phyloP scores from a whole-genome alignment of 371 early-diverging fungal species.

The Syncephalastrum contaminatum region DNA sequence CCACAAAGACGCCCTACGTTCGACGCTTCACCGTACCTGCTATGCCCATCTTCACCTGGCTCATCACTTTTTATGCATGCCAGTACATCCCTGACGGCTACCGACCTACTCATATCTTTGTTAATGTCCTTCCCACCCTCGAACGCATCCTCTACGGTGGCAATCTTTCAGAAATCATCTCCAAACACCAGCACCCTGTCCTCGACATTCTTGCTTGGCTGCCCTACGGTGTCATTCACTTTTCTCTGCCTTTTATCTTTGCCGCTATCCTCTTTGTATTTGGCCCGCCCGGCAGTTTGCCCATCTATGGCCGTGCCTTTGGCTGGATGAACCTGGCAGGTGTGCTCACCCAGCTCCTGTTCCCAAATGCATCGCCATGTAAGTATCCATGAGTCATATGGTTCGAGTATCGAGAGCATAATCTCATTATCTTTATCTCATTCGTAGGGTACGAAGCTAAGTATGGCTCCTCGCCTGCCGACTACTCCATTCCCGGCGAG shows the following conservation, averaged over 20 bases:
- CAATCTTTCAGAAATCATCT: conserved; percentile 65
- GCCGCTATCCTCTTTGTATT: conserved; percentile 43
- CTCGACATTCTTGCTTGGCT: conserved; percentile 70
- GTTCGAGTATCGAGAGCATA: not conserved
- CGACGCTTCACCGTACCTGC: conserved; percentile 55
- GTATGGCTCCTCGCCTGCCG: conserved; percentile 61
- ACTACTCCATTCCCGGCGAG: conserved; percentile 70
- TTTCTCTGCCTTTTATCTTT: conserved; percentile 61
- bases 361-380: conserved; percentile 79
- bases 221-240: conserved; percentile 74
- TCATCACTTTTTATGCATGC: conserved; percentile 61
- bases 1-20: conserved; percentile 34
- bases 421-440: not conserved
- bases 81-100: conserved; percentile 61
- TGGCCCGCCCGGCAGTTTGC: conserved; percentile 54
- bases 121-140: conserved; percentile 65
- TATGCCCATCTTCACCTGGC: conserved; percentile 62
- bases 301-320: conserved; percentile 61
- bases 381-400: conserved; percentile 31
- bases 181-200: conserved; percentile 46
- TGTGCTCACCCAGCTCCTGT: conserved; percentile 66
- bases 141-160: conserved; percentile 71
- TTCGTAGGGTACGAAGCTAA: conserved; percentile 60
- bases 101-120: conserved; percentile 64
- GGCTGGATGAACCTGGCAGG: conserved; percentile 72